Conservation (phyloP, 2,329 filamentous ascomycete species). For the Mollisia scopiformis region DNA sequence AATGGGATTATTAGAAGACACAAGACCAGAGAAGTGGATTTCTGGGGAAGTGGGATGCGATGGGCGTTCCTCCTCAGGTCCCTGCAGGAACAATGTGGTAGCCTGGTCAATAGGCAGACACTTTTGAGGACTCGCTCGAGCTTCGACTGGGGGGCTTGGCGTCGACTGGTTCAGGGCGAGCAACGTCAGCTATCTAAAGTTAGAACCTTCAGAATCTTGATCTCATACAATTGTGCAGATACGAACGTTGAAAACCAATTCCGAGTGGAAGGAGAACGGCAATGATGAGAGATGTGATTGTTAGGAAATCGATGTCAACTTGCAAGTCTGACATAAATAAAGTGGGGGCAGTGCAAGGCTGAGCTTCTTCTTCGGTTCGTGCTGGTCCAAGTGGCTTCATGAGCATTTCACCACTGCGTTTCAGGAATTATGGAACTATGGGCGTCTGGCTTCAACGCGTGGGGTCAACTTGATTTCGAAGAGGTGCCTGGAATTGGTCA, state of each 20-base stretch:
- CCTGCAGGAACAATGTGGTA: conserved; percentile 28
- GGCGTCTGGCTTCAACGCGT: conserved; percentile 61
- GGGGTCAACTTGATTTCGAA: conserved; percentile 53
- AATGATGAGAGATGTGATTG: background rate
- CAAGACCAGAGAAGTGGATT: conserved; percentile 15
- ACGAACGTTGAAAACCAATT: background rate
- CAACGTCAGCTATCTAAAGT: conserved; percentile 15
- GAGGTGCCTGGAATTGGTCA: conserved; percentile 38
- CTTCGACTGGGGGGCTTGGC: conserved; percentile 16
- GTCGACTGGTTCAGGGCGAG: conserved; percentile 1
- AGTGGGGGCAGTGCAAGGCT: conserved; percentile 18
- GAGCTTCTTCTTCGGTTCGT: conserved; percentile 9
- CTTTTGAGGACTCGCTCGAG: conserved; percentile 13
- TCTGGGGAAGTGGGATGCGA: conserved; percentile 15
- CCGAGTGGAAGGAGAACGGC: background rate
- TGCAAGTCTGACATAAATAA: background rate
- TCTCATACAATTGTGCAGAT: background rate
- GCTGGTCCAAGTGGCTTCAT: background rate
- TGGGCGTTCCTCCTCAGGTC: conserved; percentile 5
- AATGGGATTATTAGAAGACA: conserved; percentile 9
- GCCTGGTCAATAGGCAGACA: conserved; percentile 32
- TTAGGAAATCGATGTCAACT: background rate
- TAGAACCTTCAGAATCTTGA: background rate
- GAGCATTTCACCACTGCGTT: background rate
- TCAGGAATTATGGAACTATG: conserved; percentile 48